Evolutionary conservation across 495 filamentous ascomycete genomes (phyloP).

Genomic region (Podospora fimiseda): DNA sequence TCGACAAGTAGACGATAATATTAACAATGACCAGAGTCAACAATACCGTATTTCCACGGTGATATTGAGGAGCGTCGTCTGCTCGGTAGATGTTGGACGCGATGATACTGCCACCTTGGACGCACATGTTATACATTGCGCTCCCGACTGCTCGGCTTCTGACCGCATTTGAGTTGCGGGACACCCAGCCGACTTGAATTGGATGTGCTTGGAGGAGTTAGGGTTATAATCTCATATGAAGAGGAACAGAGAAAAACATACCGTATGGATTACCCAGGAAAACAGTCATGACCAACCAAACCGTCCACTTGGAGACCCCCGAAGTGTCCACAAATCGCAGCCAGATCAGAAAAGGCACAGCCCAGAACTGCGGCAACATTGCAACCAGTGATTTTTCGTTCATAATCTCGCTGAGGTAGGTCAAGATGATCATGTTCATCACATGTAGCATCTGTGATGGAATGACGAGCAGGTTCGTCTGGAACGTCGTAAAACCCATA

Average conservation of each 20-base stretch:
- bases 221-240: too few species aligned
- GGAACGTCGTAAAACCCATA: constrained; percentile 59
- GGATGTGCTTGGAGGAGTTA: constrained; percentile 1
- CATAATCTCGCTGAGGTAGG: constrained; percentile 39
- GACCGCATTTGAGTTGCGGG: constrained; percentile 36
- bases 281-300: constrained; percentile 50
- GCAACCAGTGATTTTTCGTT: constrained; percentile 24
- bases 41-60: constrained; percentile 58
- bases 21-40: constrained; percentile 50
- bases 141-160: constrained; percentile 58
- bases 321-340: constrained; percentile 40
- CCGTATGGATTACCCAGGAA: constrained; percentile 52
- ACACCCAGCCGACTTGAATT: constrained; percentile 11
- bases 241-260: constrained; percentile 33
- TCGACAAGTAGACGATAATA: constrained; percentile 47
- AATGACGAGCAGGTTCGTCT: constrained; percentile 64
- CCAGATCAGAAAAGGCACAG: constrained; percentile 48
- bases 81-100: constrained; percentile 49
- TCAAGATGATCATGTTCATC: constrained; percentile 41
- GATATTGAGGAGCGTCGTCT: constrained; percentile 62
- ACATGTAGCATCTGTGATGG: constrained; percentile 51
- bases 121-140: constrained; percentile 68
- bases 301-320: constrained; percentile 42
- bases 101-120: constrained; percentile 60
- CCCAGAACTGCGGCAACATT: constrained; percentile 21